Evolutionary conservation across 116 monocot species (phyloP).

Genomic region (Posidonia oceanica): DNA sequence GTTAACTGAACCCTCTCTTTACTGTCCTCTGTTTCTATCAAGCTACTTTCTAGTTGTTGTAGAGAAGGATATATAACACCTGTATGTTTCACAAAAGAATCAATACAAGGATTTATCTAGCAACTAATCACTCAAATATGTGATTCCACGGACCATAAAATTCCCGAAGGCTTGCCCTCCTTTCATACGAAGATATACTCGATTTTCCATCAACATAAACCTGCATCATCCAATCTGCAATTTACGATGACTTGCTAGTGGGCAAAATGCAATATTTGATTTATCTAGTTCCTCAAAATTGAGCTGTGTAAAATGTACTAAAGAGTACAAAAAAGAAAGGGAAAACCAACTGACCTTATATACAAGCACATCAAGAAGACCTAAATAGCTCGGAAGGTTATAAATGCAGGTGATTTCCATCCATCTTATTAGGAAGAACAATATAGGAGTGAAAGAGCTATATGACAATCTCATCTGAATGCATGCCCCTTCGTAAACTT

Average conservation of each 20-base stretch:
- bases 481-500: slow-evolving; percentile 68
- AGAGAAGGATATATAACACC: slow-evolving; percentile 87
- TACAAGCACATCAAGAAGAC: slow-evolving; percentile 67
- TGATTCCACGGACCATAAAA: slow-evolving; percentile 54
- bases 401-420: slow-evolving; percentile 46
- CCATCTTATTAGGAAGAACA: slow-evolving; percentile 65
- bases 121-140: too few relatives aligned
- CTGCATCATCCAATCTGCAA: slow-evolving; percentile 21
- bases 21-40: slow-evolving; percentile 31
- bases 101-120: too few relatives aligned
- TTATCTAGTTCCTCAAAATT: background rate
- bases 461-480: slow-evolving; percentile 88
- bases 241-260: too few relatives aligned
- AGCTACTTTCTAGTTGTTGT: slow-evolving; percentile 65
- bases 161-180: slow-evolving; percentile 75
- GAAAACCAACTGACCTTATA: slow-evolving; percentile 45
- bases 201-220: slow-evolving; percentile 61
- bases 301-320: background rate
- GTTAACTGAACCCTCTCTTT: slow-evolving; percentile 21
- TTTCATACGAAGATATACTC: slow-evolving; percentile 54
- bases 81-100: slow-evolving; percentile 20
- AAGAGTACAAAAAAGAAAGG: background rate
- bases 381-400: slow-evolving; percentile 63
- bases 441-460: slow-evolving; percentile 59
- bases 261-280: background rate